Evolutionary conservation across 1,284 basidiomycete genomes (phyloP), one percentile per base, ranked within the genome.

Genomic region (Ustilago shanxiensis): DNA sequence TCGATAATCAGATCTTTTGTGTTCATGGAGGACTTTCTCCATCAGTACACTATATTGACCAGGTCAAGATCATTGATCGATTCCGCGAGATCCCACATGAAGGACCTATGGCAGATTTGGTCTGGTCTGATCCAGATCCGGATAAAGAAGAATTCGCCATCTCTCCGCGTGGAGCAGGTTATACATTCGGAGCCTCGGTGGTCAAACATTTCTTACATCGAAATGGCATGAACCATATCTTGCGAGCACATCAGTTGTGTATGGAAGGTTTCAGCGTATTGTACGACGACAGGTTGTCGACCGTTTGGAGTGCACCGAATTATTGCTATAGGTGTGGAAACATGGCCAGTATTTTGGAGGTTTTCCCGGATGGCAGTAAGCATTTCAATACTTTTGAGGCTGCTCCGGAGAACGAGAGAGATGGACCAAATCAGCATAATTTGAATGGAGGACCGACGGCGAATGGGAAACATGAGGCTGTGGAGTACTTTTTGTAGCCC

Each of bases 31-130:
- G 95, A 3, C 89, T 99, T 44, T 97, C 95, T 29, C 97, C 97
- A 16, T 97, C 95, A 9, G 95, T 99, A 81, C 97, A 99, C 87
- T 96, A 95, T 58, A 96, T 99, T 85, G 97, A 99, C 88, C 97
- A 99, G 88, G 96, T 99, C 87, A 99, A 98, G 87, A 94, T 99
- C 55, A 94, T 99, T 56, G 97, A 99, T 88, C 92, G 97, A 57
- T 99, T 99, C 89, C 90, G 96, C 93, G 97, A 99, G 89, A 98
- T 99, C 71, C 97, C 97, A 47, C 97, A 99, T 84, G 97, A 99
- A 88, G 97, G 97, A 1, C 96, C 97, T 5, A 99, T 99, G 95
- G 96, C 96, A n/a, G 97, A 99, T 89, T 90, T 99, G 26, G 97
- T 99, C 2, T 99, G 97, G 97, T 98, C 95, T 50, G 97, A 99